Base-by-base conservation (phyloP, 2,329 filamentous ascomycete genomes). In the Aspergillus jensenii region DNA sequence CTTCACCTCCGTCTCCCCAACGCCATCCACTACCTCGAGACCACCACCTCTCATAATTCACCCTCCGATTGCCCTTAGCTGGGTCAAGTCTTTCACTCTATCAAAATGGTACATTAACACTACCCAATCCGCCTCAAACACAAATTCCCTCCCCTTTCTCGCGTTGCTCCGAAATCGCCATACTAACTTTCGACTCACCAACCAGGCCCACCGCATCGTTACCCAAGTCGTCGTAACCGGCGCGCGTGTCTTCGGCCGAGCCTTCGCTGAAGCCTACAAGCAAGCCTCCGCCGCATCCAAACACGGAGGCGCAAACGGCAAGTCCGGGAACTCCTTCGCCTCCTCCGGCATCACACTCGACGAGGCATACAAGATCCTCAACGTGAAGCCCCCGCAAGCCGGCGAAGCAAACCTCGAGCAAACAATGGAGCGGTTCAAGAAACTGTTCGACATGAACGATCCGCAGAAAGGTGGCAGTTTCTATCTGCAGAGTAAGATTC, bases 401-500 rank as follows among this genome's bases (percentile, higher is more conserved):
- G 91, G 90, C 46, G 83, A 91, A 72, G 83, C 88, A 59, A 90
- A 93, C 72, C 80, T 93, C 73, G 90, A 93, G 68, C 83, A 89
- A 64, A 87, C 96, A 55, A 88, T 90, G 77, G 87, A 89, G 67
- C 84, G 92, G 54, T 99, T 98, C 83, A 98, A 98, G 85, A 87
- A 89, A 64, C 80, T 99, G 48, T 99, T 97, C 74, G 95, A 99
- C 76, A 81, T 86, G 67, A 99, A 99, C 79, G 90, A 99, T 64
- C 93, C 95, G 11, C 84, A 96, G 76, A 96, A 96, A 72, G 95
- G 95, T 37, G 95, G 95, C 53, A 97, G 92, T 70, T 99, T 99
- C 78, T 99, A 99, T 77, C 82, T 99, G 49, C 95, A 99, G 79
- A 98, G 93, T 82, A 99, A 99, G 80, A 87, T 99, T 55, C 78